A percentile compares a stretch with the other conserved stretches of the same genome.
Conservation (phyloP, 1,284 basidiomycete genomes). For the Mycena citricolor region DNA sequence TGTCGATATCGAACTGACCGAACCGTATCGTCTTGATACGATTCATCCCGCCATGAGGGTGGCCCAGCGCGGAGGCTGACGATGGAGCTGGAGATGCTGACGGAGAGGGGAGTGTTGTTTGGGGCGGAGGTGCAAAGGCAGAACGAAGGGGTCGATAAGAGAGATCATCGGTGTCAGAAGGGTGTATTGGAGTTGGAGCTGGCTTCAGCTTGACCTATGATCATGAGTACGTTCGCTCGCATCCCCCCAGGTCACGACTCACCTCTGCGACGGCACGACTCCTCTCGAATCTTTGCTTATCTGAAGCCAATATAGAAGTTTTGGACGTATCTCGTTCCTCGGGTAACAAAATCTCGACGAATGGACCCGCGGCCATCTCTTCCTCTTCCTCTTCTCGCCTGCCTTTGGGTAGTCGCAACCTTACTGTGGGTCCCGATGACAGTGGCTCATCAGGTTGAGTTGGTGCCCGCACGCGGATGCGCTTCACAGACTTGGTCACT, state of each 20-base stretch:
- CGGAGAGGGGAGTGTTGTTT: slow-evolving; percentile 28
- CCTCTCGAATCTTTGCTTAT: slow-evolving; percentile 78
- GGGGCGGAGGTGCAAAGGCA: slow-evolving; percentile 41
- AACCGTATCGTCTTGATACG: slow-evolving; percentile 90
- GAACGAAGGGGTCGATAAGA: slow-evolving; percentile 69
- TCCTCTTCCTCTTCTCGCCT: slow-evolving; percentile 61
- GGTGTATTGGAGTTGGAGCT: slow-evolving; percentile 35
- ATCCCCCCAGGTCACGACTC: too few species aligned
- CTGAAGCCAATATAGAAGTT: slow-evolving; percentile 65
- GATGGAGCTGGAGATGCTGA: slow-evolving; percentile 28
- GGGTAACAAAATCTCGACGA: slow-evolving; percentile 76
- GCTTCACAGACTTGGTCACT: slow-evolving; percentile 16
- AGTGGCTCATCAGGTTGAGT: slow-evolving; percentile 33
- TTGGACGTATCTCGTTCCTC: slow-evolving; percentile 76
- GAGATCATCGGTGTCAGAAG: slow-evolving; percentile 47
- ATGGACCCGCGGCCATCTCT: slow-evolving; percentile 55
- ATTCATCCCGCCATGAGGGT: slow-evolving; percentile 38
- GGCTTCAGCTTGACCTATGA: slow-evolving; percentile 55
- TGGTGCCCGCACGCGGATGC: too few species aligned
- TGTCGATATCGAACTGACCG: slow-evolving; percentile 93
- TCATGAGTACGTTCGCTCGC: too few species aligned
- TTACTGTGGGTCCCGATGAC: slow-evolving; percentile 42
- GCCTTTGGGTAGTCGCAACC: slow-evolving; percentile 62
- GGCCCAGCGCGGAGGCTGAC: slow-evolving; percentile 34
- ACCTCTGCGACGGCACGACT: slow-evolving; percentile 75